Percentiles rank a stretch among this genome's conserved stretches.
Conservation (phyloP, 2,329 filamentous ascomycete species). For the Phoma sp. region DNA sequence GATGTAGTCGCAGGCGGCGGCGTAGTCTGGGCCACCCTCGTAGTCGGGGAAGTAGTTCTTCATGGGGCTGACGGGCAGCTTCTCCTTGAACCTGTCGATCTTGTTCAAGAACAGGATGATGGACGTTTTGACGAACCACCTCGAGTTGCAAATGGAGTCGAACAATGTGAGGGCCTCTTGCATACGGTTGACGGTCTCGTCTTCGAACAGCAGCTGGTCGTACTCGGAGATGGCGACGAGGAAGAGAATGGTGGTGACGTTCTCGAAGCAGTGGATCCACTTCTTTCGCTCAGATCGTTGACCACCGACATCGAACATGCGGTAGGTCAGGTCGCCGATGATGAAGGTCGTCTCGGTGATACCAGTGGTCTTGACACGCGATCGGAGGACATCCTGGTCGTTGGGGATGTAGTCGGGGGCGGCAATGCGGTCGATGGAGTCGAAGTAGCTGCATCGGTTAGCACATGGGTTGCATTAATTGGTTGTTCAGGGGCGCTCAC, state of each 20-base stretch:
- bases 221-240: slow-evolving; percentile 96
- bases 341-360: slow-evolving; percentile 97
- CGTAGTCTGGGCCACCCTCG: slow-evolving; percentile 92
- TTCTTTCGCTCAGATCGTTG: slow-evolving; percentile 97
- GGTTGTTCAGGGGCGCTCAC: slow-evolving; percentile 62
- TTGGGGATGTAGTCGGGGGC: slow-evolving; percentile 93
- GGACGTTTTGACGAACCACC: slow-evolving; percentile 76
- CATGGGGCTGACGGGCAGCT: slow-evolving; percentile 75
- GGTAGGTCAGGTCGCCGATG: slow-evolving; percentile 91
- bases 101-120: slow-evolving; percentile 79
- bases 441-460: slow-evolving; percentile 77
- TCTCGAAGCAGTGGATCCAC: slow-evolving; percentile 99
- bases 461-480: slow-evolving; percentile 13
- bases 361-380: slow-evolving; percentile 96
- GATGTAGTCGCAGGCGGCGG: slow-evolving; percentile 96
- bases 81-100: slow-evolving; percentile 78
- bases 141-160: slow-evolving; percentile 75
- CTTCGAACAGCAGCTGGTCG: slow-evolving; percentile 93
- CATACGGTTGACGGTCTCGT: slow-evolving; percentile 85
- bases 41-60: slow-evolving; percentile 80
- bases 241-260: slow-evolving; percentile 96
- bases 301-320: slow-evolving; percentile 97
- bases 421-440: slow-evolving; percentile 90
- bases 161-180: slow-evolving; percentile 75
- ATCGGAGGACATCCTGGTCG: slow-evolving; percentile 92